These are phyloP conservation scores for Talaromyces albobiverticillius DNA, from an alignment of 2,329 filamentous ascomycete species.

Conservation along the genomic window DNA sequence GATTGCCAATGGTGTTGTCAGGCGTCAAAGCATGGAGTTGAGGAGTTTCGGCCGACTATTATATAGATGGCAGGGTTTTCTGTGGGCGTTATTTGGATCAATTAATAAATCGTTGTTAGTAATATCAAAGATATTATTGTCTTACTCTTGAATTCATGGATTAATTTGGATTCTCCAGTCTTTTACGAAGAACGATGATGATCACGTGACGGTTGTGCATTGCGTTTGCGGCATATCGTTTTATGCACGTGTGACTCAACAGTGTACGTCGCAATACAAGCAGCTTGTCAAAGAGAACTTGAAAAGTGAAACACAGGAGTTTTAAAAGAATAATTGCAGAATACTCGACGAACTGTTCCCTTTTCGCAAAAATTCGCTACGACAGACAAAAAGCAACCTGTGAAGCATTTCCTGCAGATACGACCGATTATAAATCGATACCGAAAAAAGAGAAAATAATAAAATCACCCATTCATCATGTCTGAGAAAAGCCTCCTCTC, in stretches of 20 bases:
- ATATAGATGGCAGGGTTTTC: not conserved
- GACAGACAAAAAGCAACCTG: no score
- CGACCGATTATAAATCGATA: no score
- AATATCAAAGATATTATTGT: no score
- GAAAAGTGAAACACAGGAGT: not conserved
- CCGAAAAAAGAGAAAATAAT: not conserved
- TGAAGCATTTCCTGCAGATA: no score
- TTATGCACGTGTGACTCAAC: not conserved
- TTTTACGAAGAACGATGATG: not conserved
- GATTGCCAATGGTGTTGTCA: not conserved
- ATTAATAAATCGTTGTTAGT: not conserved
- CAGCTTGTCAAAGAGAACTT: not conserved
- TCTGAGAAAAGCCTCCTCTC: conserved; percentile 10
- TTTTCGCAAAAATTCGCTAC: no score
- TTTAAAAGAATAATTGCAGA: not conserved
- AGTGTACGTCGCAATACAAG: no score
- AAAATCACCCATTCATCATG: conserved; percentile 6
- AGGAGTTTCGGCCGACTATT: not conserved
- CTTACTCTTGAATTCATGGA: no score
- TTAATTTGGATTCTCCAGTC: no score
- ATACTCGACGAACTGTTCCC: no score
- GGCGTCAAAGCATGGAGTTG: not conserved
- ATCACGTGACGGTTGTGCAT: not conserved
- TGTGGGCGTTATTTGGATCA: not conserved
- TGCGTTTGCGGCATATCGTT: not conserved